Base-by-base conservation (phyloP, 1,139 yeast species). In the Candida glucosophila region DNA sequence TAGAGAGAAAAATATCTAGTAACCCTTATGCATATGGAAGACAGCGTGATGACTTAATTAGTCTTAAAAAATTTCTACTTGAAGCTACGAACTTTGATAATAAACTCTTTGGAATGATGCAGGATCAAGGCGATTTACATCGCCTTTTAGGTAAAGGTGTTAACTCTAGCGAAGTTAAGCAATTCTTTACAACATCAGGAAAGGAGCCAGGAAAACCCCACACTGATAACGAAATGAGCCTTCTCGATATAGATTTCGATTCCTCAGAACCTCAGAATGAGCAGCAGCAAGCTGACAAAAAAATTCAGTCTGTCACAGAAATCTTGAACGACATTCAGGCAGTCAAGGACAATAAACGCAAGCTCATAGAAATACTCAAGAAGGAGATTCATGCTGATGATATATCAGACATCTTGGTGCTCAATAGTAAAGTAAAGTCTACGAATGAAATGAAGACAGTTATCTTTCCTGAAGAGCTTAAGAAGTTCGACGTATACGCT, bases 361-460 rank as follows among this genome's bases (percentile, higher is more conserved):
- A 73, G 23, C 64, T 79, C 3, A 59, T 82, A 22, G 64, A 64
- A 3, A 83, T 75, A 25, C 63, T 88, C 44, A 86, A 85, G 45
- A 66, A 60, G 5, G 71, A 70, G 29, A 77, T 83, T 21, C 93
- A 79, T 41, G 64, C 69, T 12, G 98, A 90, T 50, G 96, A 90
- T 46, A 85, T 88, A 27, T 79, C 95, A 0, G 77, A 81, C 30
- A 63, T 79, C 14, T 61, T 90, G 19, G 70, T 90, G 4, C 56
- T 80, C 37, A 80, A 82, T 47, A 73, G 76, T 37, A 70, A 72
- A 28, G 60, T 67, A 17, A 66, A 67, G 31, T 44, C 68, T 3
- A 74, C 73, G 12, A 60, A 65, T 22, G 90, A 79, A 35, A 66
- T 78, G 29, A 67, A 66, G 37, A 56, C 61, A 15, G 55, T 60